phyloP scores from a whole-genome alignment of 2,329 filamentous ascomycete genomes.

The Aspergillus hiratsukae region DNA sequence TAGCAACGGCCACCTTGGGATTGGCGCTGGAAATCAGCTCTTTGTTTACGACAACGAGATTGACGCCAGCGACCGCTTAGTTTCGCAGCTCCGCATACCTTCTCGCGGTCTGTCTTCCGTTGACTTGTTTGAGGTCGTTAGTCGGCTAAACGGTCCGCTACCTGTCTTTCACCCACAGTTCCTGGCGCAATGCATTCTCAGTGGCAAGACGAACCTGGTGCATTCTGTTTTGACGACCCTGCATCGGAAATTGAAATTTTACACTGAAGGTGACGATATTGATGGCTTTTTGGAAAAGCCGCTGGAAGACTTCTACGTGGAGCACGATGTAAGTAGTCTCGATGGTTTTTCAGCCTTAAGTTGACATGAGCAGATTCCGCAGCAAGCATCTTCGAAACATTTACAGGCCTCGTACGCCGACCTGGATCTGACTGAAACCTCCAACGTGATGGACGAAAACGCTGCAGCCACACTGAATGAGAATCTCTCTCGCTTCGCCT shows the following conservation, averaged over 20 bases:
- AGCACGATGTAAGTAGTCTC: conserved; percentile 38
- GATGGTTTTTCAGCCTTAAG: neutral
- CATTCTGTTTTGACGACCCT: conserved; percentile 69
- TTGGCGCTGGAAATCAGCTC: conserved; percentile 87
- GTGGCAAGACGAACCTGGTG: conserved; percentile 69
- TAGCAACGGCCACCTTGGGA: conserved; percentile 74
- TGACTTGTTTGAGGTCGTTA: conserved; percentile 77
- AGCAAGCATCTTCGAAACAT: conserved; percentile 44
- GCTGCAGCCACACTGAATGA: conserved; percentile 68
- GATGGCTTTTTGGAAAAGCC: conserved; percentile 68
- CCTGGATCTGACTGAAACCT: conserved; percentile 50
- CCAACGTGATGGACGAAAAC: conserved; percentile 65
- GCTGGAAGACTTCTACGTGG: conserved; percentile 46
- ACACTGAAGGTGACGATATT: conserved; percentile 72
- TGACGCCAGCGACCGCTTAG: conserved; percentile 56
- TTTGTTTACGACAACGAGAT: conserved; percentile 79
- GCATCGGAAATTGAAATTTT: conserved; percentile 74
- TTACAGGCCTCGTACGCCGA: conserved; percentile 50
- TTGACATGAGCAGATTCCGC: conserved; percentile 30
- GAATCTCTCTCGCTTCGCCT: conserved; percentile 66
- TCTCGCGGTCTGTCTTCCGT: conserved; percentile 48
- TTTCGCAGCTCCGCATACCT: conserved; percentile 51
- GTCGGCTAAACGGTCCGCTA: conserved; percentile 77
- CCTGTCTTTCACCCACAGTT: conserved; percentile 92
- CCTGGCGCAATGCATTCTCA: conserved; percentile 77